Evolutionary conservation across 176 grass and related monocot species (phyloP).

Genomic region (Themeda triandra): DNA sequence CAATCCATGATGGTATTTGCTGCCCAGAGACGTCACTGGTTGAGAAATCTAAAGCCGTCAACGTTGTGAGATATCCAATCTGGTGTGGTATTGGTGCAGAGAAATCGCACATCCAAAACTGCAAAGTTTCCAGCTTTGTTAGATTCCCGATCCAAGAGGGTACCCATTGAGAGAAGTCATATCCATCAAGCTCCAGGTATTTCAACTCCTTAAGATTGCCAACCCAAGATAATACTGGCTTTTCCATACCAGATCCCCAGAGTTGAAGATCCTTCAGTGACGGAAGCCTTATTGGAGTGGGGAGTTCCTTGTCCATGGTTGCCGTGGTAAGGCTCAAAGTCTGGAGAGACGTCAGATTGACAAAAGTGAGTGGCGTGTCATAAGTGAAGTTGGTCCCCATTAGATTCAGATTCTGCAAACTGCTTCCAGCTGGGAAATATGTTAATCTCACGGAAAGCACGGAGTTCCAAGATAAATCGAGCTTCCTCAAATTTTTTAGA

Average conservation of each 20-base stretch:
- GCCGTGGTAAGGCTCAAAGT: background rate
- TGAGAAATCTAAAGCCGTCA: background rate
- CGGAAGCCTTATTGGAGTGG: background rate
- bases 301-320: background rate
- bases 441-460: background rate
- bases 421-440: background rate
- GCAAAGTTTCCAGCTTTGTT: background rate
- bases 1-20: background rate
- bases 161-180: background rate
- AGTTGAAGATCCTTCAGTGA: background rate
- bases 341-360: background rate
- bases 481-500: background rate
- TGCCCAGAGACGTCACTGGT: background rate
- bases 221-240: background rate
- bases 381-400: background rate
- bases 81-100: background rate
- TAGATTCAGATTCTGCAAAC: background rate
- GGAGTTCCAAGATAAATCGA: background rate
- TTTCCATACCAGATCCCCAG: background rate
- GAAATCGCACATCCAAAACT: background rate
- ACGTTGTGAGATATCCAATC: background rate
- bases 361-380: background rate
- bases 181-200: rapidly evolving
- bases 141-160: slow-evolving; percentile 1
- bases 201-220: background rate